Base-by-base conservation (phyloP, 441 rosid genomes). In the Aleurites moluccanus region DNA sequence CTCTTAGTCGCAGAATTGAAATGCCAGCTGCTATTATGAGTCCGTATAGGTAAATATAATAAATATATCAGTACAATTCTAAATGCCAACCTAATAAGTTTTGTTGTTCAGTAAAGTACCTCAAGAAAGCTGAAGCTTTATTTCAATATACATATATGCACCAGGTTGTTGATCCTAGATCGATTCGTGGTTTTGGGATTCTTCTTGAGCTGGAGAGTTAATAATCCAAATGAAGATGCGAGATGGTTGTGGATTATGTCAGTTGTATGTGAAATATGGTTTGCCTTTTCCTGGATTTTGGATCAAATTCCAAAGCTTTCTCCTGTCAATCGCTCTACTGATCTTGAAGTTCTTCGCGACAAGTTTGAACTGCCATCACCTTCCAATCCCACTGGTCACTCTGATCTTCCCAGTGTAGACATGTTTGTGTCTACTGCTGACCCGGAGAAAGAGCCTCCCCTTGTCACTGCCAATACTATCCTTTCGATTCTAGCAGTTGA, bases 381-480 rank as follows among this genome's bases (percentile, higher is more conserved):
- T 0, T 87, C 94, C 10, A 94, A 92, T 81, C 98, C 97, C 9
- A 86, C 91, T 0, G 98, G 97, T 42, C 88, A 92, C 50, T 91
- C 97, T 1, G 99, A 94, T 77, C 97, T 92, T 30, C 99, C 98
- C 1, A 94, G 98, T 0, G 71, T 90, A 13, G 99, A 94, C 79
- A 66, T 92, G 20, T 91, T 91, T 69, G 98, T 94, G 42, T 91
- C 99, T 50, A 92, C 96, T 0, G 98, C 98, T 0, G 99, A 94
- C 73, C 99, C 97, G 6, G 96, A 94, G 71, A 94, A 92, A 80
- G 99, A 92, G 75, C 99, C 98, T 1, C 98, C 98, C 2, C 90
- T 92, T 4, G 87, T 85, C 64, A 91, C 96, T 1, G 93, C 97
- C 72, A 92, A 92, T 79, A 94, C 98, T 4, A 88, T 94, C 38